Conservation (phyloP, 495 filamentous ascomycete species). For the Hypoxylon perforatum region DNA sequence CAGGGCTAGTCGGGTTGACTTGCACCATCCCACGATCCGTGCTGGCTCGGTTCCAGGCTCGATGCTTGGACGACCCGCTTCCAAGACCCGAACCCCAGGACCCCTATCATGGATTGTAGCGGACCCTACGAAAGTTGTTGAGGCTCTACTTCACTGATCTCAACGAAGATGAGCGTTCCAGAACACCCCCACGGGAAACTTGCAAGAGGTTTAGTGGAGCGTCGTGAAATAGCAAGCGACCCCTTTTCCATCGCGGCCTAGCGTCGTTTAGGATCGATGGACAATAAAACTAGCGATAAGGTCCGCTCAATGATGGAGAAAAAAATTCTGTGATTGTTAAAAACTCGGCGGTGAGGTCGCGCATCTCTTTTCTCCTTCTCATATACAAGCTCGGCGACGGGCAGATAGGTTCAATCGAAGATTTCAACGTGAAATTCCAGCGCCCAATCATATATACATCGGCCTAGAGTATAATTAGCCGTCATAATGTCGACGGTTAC, state of each 20-base stretch:
- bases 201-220: conserved; percentile 30
- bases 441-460: background rate
- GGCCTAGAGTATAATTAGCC: background rate
- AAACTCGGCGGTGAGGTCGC: conserved; percentile 15
- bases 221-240: conserved; percentile 21
- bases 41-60: conserved; percentile 7
- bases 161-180: conserved; percentile 37
- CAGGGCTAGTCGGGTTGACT: conserved; percentile 16
- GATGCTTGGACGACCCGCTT: conserved; percentile 20
- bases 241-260: conserved; percentile 24
- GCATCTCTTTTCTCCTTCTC: conserved; percentile 4
- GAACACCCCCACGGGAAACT: conserved; percentile 35
- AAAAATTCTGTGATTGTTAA: conserved; percentile 31
- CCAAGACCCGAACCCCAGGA: conserved; percentile 37
- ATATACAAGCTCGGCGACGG: background rate
- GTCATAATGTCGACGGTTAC: conserved; percentile 39
- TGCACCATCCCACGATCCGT: conserved; percentile 25
- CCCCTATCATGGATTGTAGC: conserved; percentile 22
- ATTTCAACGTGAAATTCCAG: background rate
- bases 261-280: conserved; percentile 15
- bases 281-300: conserved; percentile 22
- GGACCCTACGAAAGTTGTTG: conserved; percentile 25
- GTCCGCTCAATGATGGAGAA: background rate
- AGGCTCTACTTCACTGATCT: conserved; percentile 34
- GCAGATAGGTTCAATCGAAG: background rate